A percentile compares a stretch with the other conserved stretches of the same genome.
These are phyloP conservation scores for Lactarius hatsudake DNA, from an alignment of 768 basidiomycete species.

Conservation along the genomic window DNA sequence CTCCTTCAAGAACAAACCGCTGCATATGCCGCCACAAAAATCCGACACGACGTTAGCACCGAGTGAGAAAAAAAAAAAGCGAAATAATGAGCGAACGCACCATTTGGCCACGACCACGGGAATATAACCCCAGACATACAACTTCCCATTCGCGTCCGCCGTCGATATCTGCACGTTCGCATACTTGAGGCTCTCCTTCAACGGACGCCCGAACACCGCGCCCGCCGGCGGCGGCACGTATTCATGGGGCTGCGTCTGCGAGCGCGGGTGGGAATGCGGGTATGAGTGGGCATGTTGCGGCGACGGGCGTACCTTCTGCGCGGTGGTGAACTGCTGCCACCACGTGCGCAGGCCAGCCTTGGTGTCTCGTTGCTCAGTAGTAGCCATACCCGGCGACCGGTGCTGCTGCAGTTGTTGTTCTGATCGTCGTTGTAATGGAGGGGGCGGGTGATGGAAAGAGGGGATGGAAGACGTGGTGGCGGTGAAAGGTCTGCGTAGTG, in stretches of 20 bases:
- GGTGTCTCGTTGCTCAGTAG: conserved; percentile 5
- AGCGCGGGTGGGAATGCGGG: conserved; percentile 4
- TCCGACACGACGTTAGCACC: background rate
- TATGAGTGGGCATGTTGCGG: background rate
- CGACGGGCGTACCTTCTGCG: conserved; percentile 53
- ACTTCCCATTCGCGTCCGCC: conserved; percentile 73
- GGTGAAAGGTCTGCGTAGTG: background rate
- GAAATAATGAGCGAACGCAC: conserved; percentile 43
- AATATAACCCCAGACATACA: conserved; percentile 91
- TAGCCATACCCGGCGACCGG: background rate
- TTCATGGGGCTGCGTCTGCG: conserved; percentile 15
- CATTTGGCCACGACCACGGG: conserved; percentile 98
- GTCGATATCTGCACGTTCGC: conserved; percentile 95
- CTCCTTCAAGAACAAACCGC: conserved; percentile 93
- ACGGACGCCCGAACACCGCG: conserved; percentile 80
- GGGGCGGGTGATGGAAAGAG: background rate
- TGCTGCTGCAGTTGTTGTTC: conserved; percentile 19
- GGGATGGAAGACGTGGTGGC: background rate
- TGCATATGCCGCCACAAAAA: conserved; percentile 33
- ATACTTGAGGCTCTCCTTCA: conserved; percentile 78
- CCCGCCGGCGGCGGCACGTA: conserved; percentile 38
- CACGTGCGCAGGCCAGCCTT: conserved; percentile 58
- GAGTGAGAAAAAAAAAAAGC: too few species aligned
- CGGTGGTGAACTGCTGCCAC: conserved; percentile 75
- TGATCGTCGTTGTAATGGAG: conserved; percentile 4